Base-by-base conservation (phyloP, 2,329 filamentous ascomycete species). In the Colletotrichum cereale region DNA sequence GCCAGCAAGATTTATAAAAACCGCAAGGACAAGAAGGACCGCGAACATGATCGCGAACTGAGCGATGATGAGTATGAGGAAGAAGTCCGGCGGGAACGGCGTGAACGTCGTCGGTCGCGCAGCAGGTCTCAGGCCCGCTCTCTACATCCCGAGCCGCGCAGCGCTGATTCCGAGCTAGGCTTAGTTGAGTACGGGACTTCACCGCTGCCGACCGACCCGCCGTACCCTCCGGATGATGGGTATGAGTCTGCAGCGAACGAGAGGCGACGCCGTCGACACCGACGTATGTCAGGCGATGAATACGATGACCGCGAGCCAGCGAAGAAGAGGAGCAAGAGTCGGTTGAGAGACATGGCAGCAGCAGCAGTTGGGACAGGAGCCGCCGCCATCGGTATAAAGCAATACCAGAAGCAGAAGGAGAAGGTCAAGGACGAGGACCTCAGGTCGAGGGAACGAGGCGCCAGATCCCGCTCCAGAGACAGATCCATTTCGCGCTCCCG, bases 171-270 rank as follows among this genome's bases (percentile, higher is more conserved):
- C 84, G 88, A 90, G 83, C 83, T 91, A 89, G 89, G 89, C 83
- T 85, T 91, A 85, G 88, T 91, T 86, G 88, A 91, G 80, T 91
- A 91, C 84, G 89, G 89, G 75, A 84, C 83, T 78, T 85, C 86
- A 75, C 88, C 89, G 76, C 84, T 91, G 74, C 81, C 83, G 73
- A 77, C 80, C 72, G 77, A 78, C 42, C 79, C 81, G 74, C 80
- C 79, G 58, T 77, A 80, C 73, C 78, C 80, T 57, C 75, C 76
- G 34, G 70, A 75, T 62, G 78, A 81, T 68, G 82, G 80, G 67
- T 86, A 87, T 77, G 86, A 87, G 68, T 85, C 85, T 66, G 86
- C 86, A 65, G 82, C 81, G 66, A 85, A 86, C 72, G 84, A 84
- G 71, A 79, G 79, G 67, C 78, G 82, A 72, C 80, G 79, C 66